Evolutionary conservation across 176 grass and related monocot genomes (phyloP), one percentile per base, ranked within the genome.

Genomic region (Zoysia japonica): DNA sequence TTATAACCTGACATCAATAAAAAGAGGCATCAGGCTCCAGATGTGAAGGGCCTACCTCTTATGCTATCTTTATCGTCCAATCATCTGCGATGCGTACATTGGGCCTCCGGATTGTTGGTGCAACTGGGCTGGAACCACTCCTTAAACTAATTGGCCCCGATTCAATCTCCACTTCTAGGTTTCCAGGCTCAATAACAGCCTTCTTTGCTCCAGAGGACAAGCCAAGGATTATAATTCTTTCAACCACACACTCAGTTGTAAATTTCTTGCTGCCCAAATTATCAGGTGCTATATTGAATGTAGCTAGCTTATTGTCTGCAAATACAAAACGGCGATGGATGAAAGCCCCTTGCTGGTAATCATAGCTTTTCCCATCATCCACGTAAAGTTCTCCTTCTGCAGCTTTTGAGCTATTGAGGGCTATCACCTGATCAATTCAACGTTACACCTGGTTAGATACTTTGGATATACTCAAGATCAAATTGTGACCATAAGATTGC

Each of bases 381-480:
- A 94, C 76, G 73, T 97, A 97, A 77, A 97, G 91, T 69, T 97
- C 89, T 3, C 94, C 94, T 92, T 97, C 91, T 65, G 91, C 94
- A 71, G 87, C 84, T 52, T 86, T 72, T 10, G 89, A 92, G 69
- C 89, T 86, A 83, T 97, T 88, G 56, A 97, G 89, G 56, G 94
- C 89, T 84, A 97, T 88, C 66, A 94, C 91, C 94, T 97, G 87
- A 82, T 72, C 12, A 77, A 57, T 46, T 68, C 52, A 92, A 79
- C 57, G 59, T 42, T 60, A 79, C n/a, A 79, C 0, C 77, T 78
- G 66, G 43, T 61, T 68, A 61, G 44, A 79, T 54, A 19, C 37
- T 57, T 67, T 48, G 45, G n/a, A 64, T 77, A 77, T 11, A 49
- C 19, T 38, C 9, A 17, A 60, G 36, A 78, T 53, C 77, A 53